These are phyloP conservation scores for Albifimbria verrucaria DNA, from an alignment of 2,329 filamentous ascomycete species.

Conservation along the genomic window DNA sequence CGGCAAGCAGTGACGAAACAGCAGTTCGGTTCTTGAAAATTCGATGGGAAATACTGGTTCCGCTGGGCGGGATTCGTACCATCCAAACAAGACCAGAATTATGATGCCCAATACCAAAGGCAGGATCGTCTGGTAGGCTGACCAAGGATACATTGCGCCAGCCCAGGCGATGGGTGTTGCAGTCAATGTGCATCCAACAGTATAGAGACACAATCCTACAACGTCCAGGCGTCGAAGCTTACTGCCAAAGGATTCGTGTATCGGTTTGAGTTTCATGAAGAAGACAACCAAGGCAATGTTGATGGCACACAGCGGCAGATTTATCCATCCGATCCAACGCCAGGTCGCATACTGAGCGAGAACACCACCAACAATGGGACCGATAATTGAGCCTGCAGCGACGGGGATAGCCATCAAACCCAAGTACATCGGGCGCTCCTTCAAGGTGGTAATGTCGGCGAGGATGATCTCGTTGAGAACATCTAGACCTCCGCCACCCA, in stretches of 20 bases:
- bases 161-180: conserved; percentile 10
- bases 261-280: background rate
- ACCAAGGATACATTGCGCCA: conserved; percentile 25
- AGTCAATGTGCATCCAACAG: background rate
- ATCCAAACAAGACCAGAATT: conserved; percentile 17
- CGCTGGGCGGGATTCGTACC: background rate
- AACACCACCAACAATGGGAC: conserved; percentile 10
- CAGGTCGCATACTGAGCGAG: conserved; percentile 6
- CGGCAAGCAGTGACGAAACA: background rate
- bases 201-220: background rate
- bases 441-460: conserved; percentile 21
- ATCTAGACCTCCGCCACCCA: conserved; percentile 7
- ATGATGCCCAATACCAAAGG: conserved; percentile 22
- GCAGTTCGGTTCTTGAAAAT: background rate
- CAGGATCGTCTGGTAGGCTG: conserved; percentile 24
- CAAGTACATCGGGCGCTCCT: conserved; percentile 20
- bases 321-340: conserved; percentile 22
- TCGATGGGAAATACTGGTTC: background rate
- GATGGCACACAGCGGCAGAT: conserved; percentile 17
- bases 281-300: background rate
- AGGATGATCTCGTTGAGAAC: conserved; percentile 15
- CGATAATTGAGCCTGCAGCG: conserved; percentile 6
- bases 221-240: background rate
- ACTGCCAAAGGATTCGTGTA: background rate
- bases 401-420: conserved; percentile 14